Percentiles rank a stretch among this genome's conserved stretches.
phyloP scores from a whole-genome alignment of 2,329 filamentous ascomycete species.

The Tolypocladium tundrense region DNA sequence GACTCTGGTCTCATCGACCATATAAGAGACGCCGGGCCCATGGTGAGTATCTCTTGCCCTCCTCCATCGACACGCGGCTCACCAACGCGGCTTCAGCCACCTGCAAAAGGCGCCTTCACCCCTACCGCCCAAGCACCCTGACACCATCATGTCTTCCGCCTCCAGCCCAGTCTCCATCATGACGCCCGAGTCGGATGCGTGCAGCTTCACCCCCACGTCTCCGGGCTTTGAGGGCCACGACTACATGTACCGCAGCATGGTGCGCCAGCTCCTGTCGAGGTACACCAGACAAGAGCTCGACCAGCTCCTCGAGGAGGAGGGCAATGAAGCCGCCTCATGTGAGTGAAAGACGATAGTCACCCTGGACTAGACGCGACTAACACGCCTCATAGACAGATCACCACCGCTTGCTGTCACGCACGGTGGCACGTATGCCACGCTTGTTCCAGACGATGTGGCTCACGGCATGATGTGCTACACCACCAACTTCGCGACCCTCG shows the following conservation, averaged over 20 bases:
- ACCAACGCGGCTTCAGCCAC: neutral
- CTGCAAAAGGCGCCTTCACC: neutral
- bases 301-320: conserved; percentile 6
- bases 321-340: neutral
- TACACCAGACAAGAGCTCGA: conserved; percentile 7
- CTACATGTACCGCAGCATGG: conserved; percentile 1
- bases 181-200: conserved; percentile 8
- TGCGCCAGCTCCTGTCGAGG: conserved; percentile 5
- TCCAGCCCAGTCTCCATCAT: conserved; percentile 8
- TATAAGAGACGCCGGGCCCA: neutral
- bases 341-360: neutral
- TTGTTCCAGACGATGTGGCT: neutral
- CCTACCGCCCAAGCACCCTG: neutral
- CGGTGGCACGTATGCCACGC: neutral
- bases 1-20: neutral
- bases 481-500: neutral
- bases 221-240: conserved; percentile 2
- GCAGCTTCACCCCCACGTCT: conserved; percentile 4
- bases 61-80: neutral
- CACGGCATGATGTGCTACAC: neutral
- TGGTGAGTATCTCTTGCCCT: neutral
- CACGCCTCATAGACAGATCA: neutral
- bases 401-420: neutral
- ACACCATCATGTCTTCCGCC: conserved; percentile 7
- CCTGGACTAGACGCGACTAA: neutral